Base-by-base conservation (phyloP, 2,329 filamentous ascomycete species). In the Aureobasidium melanogenum region DNA sequence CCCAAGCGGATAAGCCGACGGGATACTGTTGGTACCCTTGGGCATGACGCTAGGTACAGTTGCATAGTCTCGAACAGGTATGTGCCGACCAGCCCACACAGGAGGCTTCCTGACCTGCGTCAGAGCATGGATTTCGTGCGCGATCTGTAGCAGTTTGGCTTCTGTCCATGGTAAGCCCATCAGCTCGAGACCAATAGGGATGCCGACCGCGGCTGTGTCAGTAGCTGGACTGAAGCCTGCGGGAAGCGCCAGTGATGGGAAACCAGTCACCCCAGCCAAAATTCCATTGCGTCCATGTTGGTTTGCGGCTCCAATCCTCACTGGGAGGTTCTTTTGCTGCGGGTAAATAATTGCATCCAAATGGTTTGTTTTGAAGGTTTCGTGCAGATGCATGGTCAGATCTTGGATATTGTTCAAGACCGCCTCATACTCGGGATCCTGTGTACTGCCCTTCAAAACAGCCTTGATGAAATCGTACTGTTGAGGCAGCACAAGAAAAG, bases 131-230 rank as follows among this genome's bases (percentile, higher is more conserved):
- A 85, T 73, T 48, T 73, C 69, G 61, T 75, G 79, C n/a, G 81
- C 84, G 36, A 85, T 76, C 46, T 75, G 74, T 50, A 86, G 68
- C 63, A 86, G 68, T 65, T 76, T 77, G 41, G 73, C 74, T 66
- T 88, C 85, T 2, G 71, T 76, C 76, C 81, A 86, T 5, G 79
- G 79, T 63, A 74, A 66, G 0, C 85, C 84, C 62, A 88, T 67
- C 24, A 88, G 80, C 72, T 88, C 85, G 77, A 87, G 80, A 0
- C 85, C 85, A 41, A 88, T 78, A 0, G 85, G 85, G 5, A 88
- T 77, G 1, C 84, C 84, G 34, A 78, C 67, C 0, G 79, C 79
- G 17, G 84, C 83, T 10, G 80, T 76, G 0, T 70, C 67, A 1
- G 72, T 80, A 0, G 75, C 66, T 1, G 74, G 67, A 24, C 81